Conservation (phyloP, 1,284 basidiomycete genomes). For the Caloboletus inedulis region DNA sequence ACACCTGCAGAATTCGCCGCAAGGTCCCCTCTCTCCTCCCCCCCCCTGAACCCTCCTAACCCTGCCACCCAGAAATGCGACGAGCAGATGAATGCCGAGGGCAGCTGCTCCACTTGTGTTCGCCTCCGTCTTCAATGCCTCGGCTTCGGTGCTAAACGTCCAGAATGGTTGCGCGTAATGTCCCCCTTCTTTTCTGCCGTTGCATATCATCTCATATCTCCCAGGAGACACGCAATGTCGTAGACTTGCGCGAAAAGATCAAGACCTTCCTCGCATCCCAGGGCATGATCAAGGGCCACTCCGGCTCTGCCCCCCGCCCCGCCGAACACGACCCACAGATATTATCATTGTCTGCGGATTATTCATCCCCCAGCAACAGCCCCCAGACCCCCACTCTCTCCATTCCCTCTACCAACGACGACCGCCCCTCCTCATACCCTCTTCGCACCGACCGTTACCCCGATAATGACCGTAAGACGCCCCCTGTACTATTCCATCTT, state of each 20-base stretch:
- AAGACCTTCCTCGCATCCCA: slow-evolving; percentile 73
- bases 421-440: slow-evolving; percentile 41
- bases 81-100: slow-evolving; percentile 59
- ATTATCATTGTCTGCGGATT: slow-evolving; percentile 51
- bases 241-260: slow-evolving; percentile 68
- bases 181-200: slow-evolving; percentile 5
- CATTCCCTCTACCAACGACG: slow-evolving; percentile 42
- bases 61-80: slow-evolving; percentile 68
- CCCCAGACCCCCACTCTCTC: slow-evolving; percentile 54
- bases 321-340: slow-evolving; percentile 53
- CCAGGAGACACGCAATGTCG: slow-evolving; percentile 67
- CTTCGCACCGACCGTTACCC: slow-evolving; percentile 40
- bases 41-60: slow-evolving; percentile 7
- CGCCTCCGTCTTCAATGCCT: slow-evolving; percentile 81
- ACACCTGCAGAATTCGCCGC: slow-evolving; percentile 78
- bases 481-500: not conserved
- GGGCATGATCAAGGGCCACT: slow-evolving; percentile 83
- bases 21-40: slow-evolving; percentile 49
- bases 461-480: slow-evolving; percentile 34
- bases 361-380: slow-evolving; percentile 46
- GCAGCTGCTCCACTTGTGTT: slow-evolving; percentile 70
- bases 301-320: slow-evolving; percentile 58
- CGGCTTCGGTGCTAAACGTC: slow-evolving; percentile 78
- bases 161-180: slow-evolving; percentile 77
- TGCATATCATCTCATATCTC: slow-evolving; percentile 12